phyloP scores from a whole-genome alignment of 164 flowering plant species.

The Vitis vinifera region DNA sequence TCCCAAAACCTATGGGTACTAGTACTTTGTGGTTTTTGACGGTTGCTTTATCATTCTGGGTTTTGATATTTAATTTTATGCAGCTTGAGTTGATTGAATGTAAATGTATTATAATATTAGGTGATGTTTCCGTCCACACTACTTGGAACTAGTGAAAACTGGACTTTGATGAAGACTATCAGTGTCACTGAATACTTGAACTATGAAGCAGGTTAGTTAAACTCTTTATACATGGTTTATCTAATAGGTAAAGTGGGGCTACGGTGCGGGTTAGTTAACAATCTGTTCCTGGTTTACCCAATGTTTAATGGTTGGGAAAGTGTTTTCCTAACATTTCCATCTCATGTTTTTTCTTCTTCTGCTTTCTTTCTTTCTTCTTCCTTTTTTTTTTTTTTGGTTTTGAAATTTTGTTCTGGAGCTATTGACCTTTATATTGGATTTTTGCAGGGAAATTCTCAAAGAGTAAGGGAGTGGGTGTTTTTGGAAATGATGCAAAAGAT shows the following conservation, averaged over 20 bases:
- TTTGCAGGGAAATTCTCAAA: conserved; percentile 77
- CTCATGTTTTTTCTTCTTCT: too few relatives aligned
- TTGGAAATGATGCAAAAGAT: conserved; percentile 94
- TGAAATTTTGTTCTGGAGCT: neutral
- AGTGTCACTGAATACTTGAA: conserved; percentile 93
- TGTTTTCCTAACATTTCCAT: too few relatives aligned
- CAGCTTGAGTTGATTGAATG: neutral
- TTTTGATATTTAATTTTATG: neutral
- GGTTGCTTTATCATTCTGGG: neutral
- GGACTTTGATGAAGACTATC: conserved; percentile 94
- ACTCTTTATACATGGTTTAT: neutral
- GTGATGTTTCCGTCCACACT: conserved; percentile 94
- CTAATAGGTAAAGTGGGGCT: too few relatives aligned
- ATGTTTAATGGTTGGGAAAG: neutral
- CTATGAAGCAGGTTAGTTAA: conserved; percentile 75
- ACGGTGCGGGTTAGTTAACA: neutral
- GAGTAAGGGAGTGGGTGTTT: conserved; percentile 91
- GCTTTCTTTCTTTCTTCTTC: too few relatives aligned
- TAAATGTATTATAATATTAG: conserved; percentile 30
- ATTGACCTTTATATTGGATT: neutral
- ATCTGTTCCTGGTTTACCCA: neutral
- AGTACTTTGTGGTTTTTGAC: too few relatives aligned
- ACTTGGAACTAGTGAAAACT: conserved; percentile 84
- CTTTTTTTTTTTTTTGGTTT: too few relatives aligned
- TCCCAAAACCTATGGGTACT: too few relatives aligned